These are phyloP conservation scores for Talaromyces wortmannii DNA, from an alignment of 495 filamentous ascomycete species.

Conservation along the genomic window DNA sequence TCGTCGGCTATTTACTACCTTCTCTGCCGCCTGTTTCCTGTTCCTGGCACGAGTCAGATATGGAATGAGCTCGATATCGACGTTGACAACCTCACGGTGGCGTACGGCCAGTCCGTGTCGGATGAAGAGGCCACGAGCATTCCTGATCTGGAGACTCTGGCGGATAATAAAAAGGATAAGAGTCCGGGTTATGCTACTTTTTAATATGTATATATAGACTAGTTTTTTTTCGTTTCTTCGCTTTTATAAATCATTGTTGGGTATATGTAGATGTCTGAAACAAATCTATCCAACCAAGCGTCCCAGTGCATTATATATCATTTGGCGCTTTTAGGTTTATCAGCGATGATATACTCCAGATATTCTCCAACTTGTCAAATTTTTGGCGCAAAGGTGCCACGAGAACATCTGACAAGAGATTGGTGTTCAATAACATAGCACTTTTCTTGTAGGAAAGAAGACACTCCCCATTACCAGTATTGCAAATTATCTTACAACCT, in stretches of 20 bases:
- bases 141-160: background rate
- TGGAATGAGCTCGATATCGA: slow-evolving; percentile 83
- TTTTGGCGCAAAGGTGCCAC: no score
- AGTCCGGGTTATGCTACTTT: slow-evolving; percentile 4
- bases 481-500: no score
- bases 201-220: background rate
- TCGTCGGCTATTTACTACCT: slow-evolving; percentile 59
- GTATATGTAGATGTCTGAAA: background rate
- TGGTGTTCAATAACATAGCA: no score
- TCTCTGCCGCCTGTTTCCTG: slow-evolving; percentile 60
- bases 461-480: no score
- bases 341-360: no score
- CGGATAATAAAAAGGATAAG: slow-evolving; percentile 5
- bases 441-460: no score
- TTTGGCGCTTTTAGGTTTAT: no score
- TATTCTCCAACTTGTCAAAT: no score
- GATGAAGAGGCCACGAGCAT: slow-evolving; percentile 16
- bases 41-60: slow-evolving; percentile 63
- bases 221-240: background rate
- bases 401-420: no score
- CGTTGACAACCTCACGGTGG: slow-evolving; percentile 24
- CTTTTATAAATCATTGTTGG: background rate
- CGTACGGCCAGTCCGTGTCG: slow-evolving; percentile 29
- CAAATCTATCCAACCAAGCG: no score
- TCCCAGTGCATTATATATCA: no score